Conservation (phyloP, 2,329 filamentous ascomycete genomes). For the Akanthomyces dipterigenus region DNA sequence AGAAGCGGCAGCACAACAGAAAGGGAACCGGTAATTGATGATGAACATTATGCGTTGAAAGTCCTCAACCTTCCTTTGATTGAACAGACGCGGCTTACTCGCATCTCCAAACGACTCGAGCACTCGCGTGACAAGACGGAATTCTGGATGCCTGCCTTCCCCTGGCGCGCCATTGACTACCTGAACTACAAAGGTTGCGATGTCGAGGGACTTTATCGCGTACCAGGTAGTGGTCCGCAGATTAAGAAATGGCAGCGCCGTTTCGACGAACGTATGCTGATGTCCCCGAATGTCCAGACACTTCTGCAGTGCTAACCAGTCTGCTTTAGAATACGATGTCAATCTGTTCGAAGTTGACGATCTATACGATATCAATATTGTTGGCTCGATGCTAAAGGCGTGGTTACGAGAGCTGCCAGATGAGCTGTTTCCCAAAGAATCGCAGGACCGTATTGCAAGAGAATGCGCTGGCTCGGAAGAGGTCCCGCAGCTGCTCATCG, state of each 20-base stretch:
- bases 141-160: slow-evolving; percentile 96
- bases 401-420: slow-evolving; percentile 95
- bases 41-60: slow-evolving; percentile 77
- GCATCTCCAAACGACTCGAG: slow-evolving; percentile 84
- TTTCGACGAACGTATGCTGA: slow-evolving; percentile 69
- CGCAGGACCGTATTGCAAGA: slow-evolving; percentile 72
- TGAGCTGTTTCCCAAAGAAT: slow-evolving; percentile 80
- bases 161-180: slow-evolving; percentile 94
- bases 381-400: slow-evolving; percentile 91
- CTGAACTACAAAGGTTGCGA: slow-evolving; percentile 92
- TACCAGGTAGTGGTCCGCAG: slow-evolving; percentile 83
- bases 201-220: slow-evolving; percentile 86
- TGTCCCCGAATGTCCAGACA: background rate
- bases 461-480: slow-evolving; percentile 73
- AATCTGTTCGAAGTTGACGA: slow-evolving; percentile 83
- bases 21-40: slow-evolving; percentile 59
- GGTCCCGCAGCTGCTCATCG: slow-evolving; percentile 79
- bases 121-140: slow-evolving; percentile 91
- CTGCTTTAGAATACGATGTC: slow-evolving; percentile 66
- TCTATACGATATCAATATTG: slow-evolving; percentile 92
- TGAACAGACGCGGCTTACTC: slow-evolving; percentile 82
- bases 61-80: slow-evolving; percentile 81
- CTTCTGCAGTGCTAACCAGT: background rate
- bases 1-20: slow-evolving; percentile 65
- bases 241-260: slow-evolving; percentile 90